Evolutionary conservation across 352 stramenopile genomes (phyloP).

Genomic region (Phytophthora hibernalis): DNA sequence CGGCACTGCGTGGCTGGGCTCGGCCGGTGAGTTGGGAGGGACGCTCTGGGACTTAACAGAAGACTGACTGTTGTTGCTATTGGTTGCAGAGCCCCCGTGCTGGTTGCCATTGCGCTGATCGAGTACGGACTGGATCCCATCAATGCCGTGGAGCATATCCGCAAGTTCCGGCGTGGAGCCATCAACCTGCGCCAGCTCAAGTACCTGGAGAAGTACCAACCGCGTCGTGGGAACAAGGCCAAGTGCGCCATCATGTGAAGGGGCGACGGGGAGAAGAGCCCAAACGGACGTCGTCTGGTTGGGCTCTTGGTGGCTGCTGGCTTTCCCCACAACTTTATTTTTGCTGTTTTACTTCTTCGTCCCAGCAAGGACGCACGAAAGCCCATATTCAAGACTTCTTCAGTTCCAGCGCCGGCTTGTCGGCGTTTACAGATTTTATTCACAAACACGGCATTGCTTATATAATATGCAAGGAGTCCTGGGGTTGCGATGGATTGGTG

Average conservation of each 20-base stretch:
- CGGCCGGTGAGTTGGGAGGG: conserved; percentile 72
- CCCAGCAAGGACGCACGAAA: conserved; percentile 22
- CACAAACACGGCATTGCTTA: conserved; percentile 41
- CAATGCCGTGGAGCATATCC: conserved; percentile 97
- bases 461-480: too few species aligned
- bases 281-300: conserved; percentile 7
- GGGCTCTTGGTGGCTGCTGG: conserved; percentile 15
- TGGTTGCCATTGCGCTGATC: conserved; percentile 98
- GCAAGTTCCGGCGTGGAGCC: conserved; percentile 93
- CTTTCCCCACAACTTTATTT: conserved; percentile 33
- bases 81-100: conserved; percentile 88
- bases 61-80: conserved; percentile 10
- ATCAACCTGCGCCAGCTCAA: conserved; percentile 98
- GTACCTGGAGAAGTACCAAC: conserved; percentile 97
- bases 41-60: neutral
- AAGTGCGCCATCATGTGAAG: conserved; percentile 90
- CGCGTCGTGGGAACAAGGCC: conserved; percentile 70
- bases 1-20: conserved; percentile 98
- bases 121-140: conserved; percentile 96
- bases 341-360: conserved; percentile 40
- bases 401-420: conserved; percentile 15
- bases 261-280: conserved; percentile 13
- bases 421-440: conserved; percentile 32
- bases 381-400: conserved; percentile 22
- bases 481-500: too few species aligned